Percentiles rank a stretch among this genome's conserved stretches.
Conservation (phyloP, 2,329 filamentous ascomycete species). For the Chrysosporium keratinophilum region DNA sequence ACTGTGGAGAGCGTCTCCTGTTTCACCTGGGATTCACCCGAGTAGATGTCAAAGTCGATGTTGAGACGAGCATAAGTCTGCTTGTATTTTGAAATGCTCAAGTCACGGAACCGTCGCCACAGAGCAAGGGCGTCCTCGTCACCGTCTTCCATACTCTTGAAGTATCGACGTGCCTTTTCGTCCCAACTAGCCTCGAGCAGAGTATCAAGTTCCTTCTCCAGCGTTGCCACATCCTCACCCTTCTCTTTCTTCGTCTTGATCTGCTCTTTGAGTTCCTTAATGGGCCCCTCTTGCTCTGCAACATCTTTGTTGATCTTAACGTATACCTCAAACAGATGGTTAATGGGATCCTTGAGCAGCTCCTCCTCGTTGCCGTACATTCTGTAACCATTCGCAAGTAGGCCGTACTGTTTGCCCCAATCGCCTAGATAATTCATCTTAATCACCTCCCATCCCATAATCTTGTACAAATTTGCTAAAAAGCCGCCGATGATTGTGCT, state of each 20-base stretch:
- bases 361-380: constrained; percentile 52
- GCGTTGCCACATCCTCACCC: constrained; percentile 38
- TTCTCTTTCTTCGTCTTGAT: constrained; percentile 41
- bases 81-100: constrained; percentile 55
- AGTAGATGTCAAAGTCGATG: constrained; percentile 56
- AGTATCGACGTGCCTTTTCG: constrained; percentile 52
- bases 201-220: constrained; percentile 41
- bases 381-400: constrained; percentile 53
- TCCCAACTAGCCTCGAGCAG: constrained; percentile 46
- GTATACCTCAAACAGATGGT: constrained; percentile 56
- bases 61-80: constrained; percentile 54
- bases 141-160: constrained; percentile 58
- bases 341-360: constrained; percentile 51
- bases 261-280: constrained; percentile 45
- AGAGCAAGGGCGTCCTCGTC: constrained; percentile 49
- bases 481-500: constrained; percentile 60
- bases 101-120: constrained; percentile 54
- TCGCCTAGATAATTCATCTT: constrained; percentile 59
- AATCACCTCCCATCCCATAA: constrained; percentile 52
- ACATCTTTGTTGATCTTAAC: constrained; percentile 53
- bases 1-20: constrained; percentile 52
- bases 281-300: constrained; percentile 45
- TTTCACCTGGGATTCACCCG: constrained; percentile 58
- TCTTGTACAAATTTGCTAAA: constrained; percentile 50
- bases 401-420: constrained; percentile 59